Evolutionary conservation across 257 asterid genomes (phyloP), one percentile per base, ranked within the genome.

Genomic region (Nicotiana otophora): DNA sequence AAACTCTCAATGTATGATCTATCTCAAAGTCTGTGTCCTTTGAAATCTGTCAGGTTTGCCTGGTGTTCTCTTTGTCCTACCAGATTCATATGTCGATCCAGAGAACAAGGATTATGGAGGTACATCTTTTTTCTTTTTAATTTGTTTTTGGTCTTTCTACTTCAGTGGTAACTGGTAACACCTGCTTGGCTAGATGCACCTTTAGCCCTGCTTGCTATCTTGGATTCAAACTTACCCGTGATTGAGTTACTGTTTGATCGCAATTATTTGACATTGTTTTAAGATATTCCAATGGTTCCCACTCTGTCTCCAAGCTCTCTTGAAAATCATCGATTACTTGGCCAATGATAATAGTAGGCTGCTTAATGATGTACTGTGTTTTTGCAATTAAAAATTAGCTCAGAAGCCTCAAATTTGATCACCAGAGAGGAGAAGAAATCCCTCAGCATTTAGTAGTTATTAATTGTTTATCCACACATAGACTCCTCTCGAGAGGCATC

Each of bases 91-190:
- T 85, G 99, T 96, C 67, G 99, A 96, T 84, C 90, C 98, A 3
- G 99, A 94, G 87, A 92, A 96, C 93, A 96, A 96, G 86, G 98
- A 96, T 75, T 96, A 96, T 79, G 98, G 99, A 88, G 99, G 98
- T 96, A 88, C 46, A 28, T 75, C 63, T 26, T 51, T 74, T 67
- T 75, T 15, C 63, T 51, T 74, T 7, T 8, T 15, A 7, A 6
- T 26, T 26, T 46, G 5, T 26, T 8, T 75, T 16, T 75, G 42
- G 17, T 51, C 16, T 28, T 26, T 51, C 19, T 51, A 8, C 80
- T 28, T 14, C 30, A 0, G 63, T 48, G 63, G 10, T 75, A 28
- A 51, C 33, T 28, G 80, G 17, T 75, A 28, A 16, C 33, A 15
- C 80, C 80, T 51, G 16, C 63, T 51, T 15, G 63, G 39, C 64